A percentile compares a stretch with the other conserved stretches of the same genome.
Conservation (phyloP, 1,284 basidiomycete genomes). For the Ganoderma lingzhi region DNA sequence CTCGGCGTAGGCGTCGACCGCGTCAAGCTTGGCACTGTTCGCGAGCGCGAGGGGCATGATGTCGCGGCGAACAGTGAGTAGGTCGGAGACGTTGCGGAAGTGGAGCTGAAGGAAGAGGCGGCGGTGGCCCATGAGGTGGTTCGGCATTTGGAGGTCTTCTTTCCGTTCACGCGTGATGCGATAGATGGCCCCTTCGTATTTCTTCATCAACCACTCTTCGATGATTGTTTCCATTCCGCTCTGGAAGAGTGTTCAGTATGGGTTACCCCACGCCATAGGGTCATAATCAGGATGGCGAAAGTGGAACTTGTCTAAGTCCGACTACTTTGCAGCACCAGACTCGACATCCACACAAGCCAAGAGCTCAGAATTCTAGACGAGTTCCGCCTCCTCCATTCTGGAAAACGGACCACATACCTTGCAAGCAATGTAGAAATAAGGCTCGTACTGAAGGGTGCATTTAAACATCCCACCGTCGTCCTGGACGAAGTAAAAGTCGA, state of each 20-base stretch:
- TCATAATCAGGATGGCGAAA: background rate
- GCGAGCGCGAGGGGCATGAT: conserved; percentile 89
- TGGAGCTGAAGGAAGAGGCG: conserved; percentile 89
- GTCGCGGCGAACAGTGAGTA: conserved; percentile 89
- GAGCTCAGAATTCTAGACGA: background rate
- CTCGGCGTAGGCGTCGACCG: conserved; percentile 98
- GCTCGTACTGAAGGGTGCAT: conserved; percentile 91
- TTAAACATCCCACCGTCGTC: conserved; percentile 98
- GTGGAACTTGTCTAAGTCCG: background rate
- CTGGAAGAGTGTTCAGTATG: conserved; percentile 48
- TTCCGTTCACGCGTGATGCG: conserved; percentile 86
- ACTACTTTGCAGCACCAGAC: background rate
- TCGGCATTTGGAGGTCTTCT: conserved; percentile 95
- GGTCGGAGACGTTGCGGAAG: conserved; percentile 94
- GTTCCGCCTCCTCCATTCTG: background rate
- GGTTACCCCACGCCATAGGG: background rate
- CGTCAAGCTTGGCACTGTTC: conserved; percentile 94
- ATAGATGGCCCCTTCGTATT: conserved; percentile 88
- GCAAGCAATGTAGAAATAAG: conserved; percentile 94
- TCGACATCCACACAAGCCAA: background rate
- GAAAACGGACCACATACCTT: conserved; percentile 61
- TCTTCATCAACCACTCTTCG: conserved; percentile 96
- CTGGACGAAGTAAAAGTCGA: conserved; percentile 98
- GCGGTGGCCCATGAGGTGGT: conserved; percentile 94
- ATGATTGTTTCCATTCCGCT: conserved; percentile 88